Evolutionary conservation across 768 basidiomycete species (phyloP), one percentile per base, ranked within the genome.

Genomic region (Stropharia rugosoannulata): DNA sequence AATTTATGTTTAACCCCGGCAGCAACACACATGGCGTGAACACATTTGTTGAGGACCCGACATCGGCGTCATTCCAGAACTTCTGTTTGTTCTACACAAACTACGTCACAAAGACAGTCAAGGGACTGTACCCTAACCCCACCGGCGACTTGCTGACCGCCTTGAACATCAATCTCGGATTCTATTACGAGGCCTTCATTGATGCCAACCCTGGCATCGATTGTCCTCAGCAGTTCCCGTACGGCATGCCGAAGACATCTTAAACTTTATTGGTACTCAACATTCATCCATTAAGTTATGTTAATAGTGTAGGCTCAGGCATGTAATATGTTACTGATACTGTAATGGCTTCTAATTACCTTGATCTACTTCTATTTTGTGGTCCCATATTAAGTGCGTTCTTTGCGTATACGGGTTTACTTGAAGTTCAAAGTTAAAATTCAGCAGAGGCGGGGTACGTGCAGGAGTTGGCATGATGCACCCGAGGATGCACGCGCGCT

Each of bases 61-160:
- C 54, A 5, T 63, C 61, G 6, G 64, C 64, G 13, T 45, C 57
- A 35, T 57, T 64, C 22, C 38, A 55, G 3, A 39, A 57, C 13
- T 54, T 55, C 38, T 66, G 65, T 40, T 29, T 58, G 25, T 44
- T 64, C 18, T 66, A 66, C 55, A 56, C 50, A 7, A 57, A 64
- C 37, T 64, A 61, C 39, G 63, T 61, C 22, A 64, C 62, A 35
- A 41, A 40, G 11, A 66, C 63, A 11, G 51, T 66, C 32, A 54
- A 37, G 12, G 49, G 56, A 10, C 46, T 66, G 36, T 66, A 66
- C 41, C 65, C 65, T 6, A 59, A 55, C 41, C 61, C 65, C 1
- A 56, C 18, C 4, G 60, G 64, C 5, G 45, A 16, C 13, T 48
- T 64, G 41, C 61, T 42, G 15, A 35, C 59, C n/a, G 63, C 63